These are phyloP conservation scores for Pythium biforme DNA, from an alignment of 352 stramenopile species.

Conservation along the genomic window DNA sequence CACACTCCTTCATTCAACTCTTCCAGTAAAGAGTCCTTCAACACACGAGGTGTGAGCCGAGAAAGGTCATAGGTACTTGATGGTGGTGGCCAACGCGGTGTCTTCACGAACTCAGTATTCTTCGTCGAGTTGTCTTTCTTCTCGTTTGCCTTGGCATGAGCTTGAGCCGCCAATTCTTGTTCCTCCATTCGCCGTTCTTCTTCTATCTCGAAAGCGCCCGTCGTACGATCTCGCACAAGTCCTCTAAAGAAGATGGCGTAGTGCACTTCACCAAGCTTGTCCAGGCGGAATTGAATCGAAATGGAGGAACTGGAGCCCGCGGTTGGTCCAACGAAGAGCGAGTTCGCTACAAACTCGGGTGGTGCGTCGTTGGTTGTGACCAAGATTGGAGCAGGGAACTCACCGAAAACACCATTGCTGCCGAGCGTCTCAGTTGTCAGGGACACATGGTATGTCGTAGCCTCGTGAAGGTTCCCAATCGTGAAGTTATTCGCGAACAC, in stretches of 20 bases:
- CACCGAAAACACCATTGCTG: constrained; percentile 68
- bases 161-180: constrained; percentile 10
- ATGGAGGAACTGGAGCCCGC: constrained; percentile 48
- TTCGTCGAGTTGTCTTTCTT: constrained; percentile 16
- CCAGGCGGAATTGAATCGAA: constrained; percentile 50
- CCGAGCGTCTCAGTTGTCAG: constrained; percentile 67
- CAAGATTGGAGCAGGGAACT: constrained; percentile 67
- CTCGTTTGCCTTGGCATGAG: constrained; percentile 8
- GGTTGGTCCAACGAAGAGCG: constrained; percentile 36
- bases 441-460: constrained; percentile 70
- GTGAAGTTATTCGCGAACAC: constrained; percentile 66
- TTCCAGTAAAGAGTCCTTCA: constrained; percentile 58
- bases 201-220: constrained; percentile 8
- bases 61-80: constrained; percentile 45
- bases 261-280: constrained; percentile 67
- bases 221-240: constrained; percentile 26
- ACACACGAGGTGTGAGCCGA: constrained; percentile 37
- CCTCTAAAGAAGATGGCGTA: constrained; percentile 74
- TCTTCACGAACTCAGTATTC: constrained; percentile 22
- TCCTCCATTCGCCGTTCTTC: constrained; percentile 17
- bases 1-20: constrained; percentile 62
- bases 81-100: constrained; percentile 43
- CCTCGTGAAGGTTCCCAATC: constrained; percentile 37
- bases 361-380: constrained; percentile 56
- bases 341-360: constrained; percentile 38